phyloP scores from a whole-genome alignment of 2,329 filamentous ascomycete species.

The Talaromyces sp. region DNA sequence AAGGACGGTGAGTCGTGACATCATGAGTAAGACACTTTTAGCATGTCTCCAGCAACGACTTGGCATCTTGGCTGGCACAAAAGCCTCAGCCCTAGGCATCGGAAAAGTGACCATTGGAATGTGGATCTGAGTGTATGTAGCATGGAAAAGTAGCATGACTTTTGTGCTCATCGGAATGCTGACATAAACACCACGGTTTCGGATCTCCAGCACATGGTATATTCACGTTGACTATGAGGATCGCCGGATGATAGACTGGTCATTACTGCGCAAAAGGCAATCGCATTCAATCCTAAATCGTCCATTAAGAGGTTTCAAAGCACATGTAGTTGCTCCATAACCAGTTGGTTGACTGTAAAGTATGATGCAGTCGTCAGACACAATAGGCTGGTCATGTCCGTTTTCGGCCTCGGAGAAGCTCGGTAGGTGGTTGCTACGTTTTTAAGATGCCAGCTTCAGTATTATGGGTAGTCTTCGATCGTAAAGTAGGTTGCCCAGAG shows the following conservation, averaged over 20 bases:
- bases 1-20: background rate
- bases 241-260: background rate
- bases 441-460: background rate
- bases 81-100: background rate
- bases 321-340: background rate
- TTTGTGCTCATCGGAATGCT: conserved; percentile 9
- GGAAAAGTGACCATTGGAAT: background rate
- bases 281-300: background rate
- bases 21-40: conserved; percentile 2
- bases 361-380: conserved; percentile 5
- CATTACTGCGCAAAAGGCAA: background rate
- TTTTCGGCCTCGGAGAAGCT: background rate
- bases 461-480: background rate
- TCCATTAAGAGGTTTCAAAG: background rate
- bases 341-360: background rate
- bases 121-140: conserved; percentile 4
- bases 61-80: background rate
- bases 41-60: background rate
- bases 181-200: conserved; percentile 7
- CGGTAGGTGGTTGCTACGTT: background rate
- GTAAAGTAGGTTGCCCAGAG: background rate
- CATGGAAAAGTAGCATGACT: conserved; percentile 9
- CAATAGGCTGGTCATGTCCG: conserved; percentile 6
- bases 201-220: background rate
- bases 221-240: background rate